Conservation (phyloP, 257 asterid species). For the Jacaranda copaia region DNA sequence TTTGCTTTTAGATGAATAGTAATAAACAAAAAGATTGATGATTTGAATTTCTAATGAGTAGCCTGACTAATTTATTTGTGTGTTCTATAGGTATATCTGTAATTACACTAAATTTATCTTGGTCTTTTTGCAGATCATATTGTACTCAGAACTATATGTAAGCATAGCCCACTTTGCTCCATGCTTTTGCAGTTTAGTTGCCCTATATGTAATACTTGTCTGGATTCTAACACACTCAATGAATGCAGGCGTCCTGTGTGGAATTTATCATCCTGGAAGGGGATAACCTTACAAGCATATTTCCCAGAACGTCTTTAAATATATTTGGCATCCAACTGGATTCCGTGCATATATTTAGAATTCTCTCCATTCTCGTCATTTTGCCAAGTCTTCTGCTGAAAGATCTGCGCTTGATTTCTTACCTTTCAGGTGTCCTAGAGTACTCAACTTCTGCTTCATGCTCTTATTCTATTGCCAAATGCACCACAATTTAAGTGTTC, state of each 20-base stretch:
- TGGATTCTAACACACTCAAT: slow-evolving; percentile 24
- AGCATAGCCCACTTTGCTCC: slow-evolving; percentile 38
- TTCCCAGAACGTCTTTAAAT: slow-evolving; percentile 67
- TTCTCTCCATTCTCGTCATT: slow-evolving; percentile 58
- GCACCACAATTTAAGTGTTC: slow-evolving; percentile 4
- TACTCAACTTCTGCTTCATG: slow-evolving; percentile 20
- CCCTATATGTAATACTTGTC: not conserved
- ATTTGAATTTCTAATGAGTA: slow-evolving; percentile 20
- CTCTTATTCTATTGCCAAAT: slow-evolving; percentile 7
- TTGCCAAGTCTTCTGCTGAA: slow-evolving; percentile 87
- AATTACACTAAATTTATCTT: slow-evolving; percentile 30
- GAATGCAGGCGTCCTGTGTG: slow-evolving; percentile 79
- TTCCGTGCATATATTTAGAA: slow-evolving; percentile 71
- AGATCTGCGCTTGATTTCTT: slow-evolving; percentile 82
- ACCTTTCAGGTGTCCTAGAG: slow-evolving; percentile 69
- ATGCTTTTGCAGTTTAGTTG: slow-evolving; percentile 3
- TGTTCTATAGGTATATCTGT: slow-evolving; percentile 14
- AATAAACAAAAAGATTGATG: not conserved
- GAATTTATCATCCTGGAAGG: slow-evolving; percentile 91
- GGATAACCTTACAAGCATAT: slow-evolving; percentile 78
- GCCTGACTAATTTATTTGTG: not conserved
- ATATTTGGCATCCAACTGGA: slow-evolving; percentile 62
- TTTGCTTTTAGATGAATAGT: not conserved
- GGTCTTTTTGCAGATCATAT: slow-evolving; percentile 66
- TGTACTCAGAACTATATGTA: slow-evolving; percentile 90